Conservation (phyloP, 805 yeast genomes). For the Hemisphaericaspora nanyangensis region DNA sequence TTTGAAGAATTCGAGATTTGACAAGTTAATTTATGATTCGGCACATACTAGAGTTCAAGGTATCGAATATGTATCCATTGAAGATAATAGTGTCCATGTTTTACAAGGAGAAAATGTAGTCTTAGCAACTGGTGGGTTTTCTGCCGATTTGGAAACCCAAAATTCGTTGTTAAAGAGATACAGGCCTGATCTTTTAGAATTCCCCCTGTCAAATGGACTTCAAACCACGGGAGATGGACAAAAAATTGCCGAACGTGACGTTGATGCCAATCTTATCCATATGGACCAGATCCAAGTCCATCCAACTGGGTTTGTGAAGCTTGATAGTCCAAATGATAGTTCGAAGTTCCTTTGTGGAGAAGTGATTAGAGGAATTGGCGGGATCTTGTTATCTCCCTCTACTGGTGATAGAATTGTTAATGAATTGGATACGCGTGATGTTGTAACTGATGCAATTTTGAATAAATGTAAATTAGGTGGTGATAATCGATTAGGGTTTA, state of each 20-base stretch:
- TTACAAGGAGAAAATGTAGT: slow-evolving; percentile 28
- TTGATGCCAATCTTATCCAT: slow-evolving; percentile 49
- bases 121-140: slow-evolving; percentile 59
- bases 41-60: slow-evolving; percentile 28
- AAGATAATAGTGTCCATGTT: slow-evolving; percentile 9
- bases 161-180: slow-evolving; percentile 34
- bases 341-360: slow-evolving; percentile 61
- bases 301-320: slow-evolving; percentile 57
- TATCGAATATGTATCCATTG: slow-evolving; percentile 33
- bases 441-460: slow-evolving; percentile 43
- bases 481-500: neutral
- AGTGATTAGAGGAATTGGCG: slow-evolving; percentile 57
- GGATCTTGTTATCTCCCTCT: slow-evolving; percentile 43
- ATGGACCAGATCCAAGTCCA: slow-evolving; percentile 61
- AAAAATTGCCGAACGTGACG: slow-evolving; percentile 36
- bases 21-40: slow-evolving; percentile 2
- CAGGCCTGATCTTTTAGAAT: slow-evolving; percentile 42
- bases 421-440: slow-evolving; percentile 53
- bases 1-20: slow-evolving; percentile 5
- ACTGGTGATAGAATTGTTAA: slow-evolving; percentile 50
- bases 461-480: slow-evolving; percentile 17
- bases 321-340: slow-evolving; percentile 32
- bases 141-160: slow-evolving; percentile 30
- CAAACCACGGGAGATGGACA: slow-evolving; percentile 62
- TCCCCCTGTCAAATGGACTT: slow-evolving; percentile 56